Base-by-base conservation (phyloP, 495 filamentous ascomycete species). In the Talaromyces stipitatus region DNA sequence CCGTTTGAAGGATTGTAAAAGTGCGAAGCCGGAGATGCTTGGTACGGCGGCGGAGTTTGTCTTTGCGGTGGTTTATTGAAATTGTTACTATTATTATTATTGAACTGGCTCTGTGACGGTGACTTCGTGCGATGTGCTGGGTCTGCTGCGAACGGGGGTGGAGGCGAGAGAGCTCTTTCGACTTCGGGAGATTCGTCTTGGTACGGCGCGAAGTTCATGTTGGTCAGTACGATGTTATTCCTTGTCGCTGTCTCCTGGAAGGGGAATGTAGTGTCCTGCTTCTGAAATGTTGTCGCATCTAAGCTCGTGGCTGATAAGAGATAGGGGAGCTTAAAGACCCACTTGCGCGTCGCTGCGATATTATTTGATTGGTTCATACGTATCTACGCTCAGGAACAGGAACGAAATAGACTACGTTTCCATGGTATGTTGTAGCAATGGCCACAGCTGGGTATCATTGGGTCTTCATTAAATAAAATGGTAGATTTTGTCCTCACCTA, bases 191-290 rank as follows among this genome's bases (percentile, higher is more conserved):
- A 85, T 57, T 85, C 85, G 72, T 91, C 82, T 78, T 97, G 92
- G 73, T 97, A 97, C 28, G 92, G 92, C 26, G 92, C 92, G 72
- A 97, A 97, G 72, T 96, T 90, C 89, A 95, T 95, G 30, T 16
- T 51, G 33, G 51, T 54, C 51, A 4, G 3, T 36, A 20, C 30
- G 28, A 4, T 36, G 14, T 54, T 32, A 3, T 20, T 24, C 10
- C 11, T 36, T 14, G 22, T 24, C 8, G 7, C 16, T 29, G 11
- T 63, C 59, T 54, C 33, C 24, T 10, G 33, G 30, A 24, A 14
- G 52, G 7, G 22, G 27, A 11, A n/a, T 28, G 9, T 12, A 11
- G 10, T 28, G 24, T 51, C 24, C 4, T 27, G 27, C 20, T 46
- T 27, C 1, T 8, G 47, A 26, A n/a, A 50, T n/a, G 4, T 14